phyloP scores from a whole-genome alignment of 345 rosid genomes.

The Hibiscus syriacus region DNA sequence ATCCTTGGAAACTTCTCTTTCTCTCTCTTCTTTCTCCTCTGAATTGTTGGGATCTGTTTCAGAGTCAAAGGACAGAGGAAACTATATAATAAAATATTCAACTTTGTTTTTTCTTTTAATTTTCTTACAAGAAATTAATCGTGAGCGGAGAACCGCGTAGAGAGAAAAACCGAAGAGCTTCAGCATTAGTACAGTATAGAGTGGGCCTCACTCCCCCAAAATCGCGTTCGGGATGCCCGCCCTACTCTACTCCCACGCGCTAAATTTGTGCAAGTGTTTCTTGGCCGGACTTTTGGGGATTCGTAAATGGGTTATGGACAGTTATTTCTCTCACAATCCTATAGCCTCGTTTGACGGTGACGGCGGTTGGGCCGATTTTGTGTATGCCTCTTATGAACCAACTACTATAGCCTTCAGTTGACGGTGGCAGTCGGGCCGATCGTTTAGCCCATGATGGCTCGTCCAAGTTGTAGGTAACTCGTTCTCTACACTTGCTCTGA shows the following conservation, averaged over 20 bases:
- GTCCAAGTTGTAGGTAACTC: too few relatives aligned
- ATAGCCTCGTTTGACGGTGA: too few relatives aligned
- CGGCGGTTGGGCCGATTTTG: too few relatives aligned
- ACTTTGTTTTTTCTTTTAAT: background rate
- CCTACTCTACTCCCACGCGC: slow-evolving; percentile 16
- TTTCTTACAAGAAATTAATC: too few relatives aligned
- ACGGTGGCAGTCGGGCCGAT: too few relatives aligned
- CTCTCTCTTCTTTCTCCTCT: background rate
- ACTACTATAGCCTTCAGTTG: too few relatives aligned
- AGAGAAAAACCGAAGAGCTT: background rate
- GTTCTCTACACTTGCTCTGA: too few relatives aligned
- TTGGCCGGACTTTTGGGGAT: background rate
- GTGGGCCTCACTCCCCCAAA: slow-evolving; percentile 20
- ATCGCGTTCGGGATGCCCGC: slow-evolving; percentile 37
- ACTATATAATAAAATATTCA: background rate
- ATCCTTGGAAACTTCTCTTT: background rate
- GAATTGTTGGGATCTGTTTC: slow-evolving; percentile 21
- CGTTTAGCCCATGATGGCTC: too few relatives aligned
- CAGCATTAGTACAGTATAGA: background rate
- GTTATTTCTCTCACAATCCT: too few relatives aligned
- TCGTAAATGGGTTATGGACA: too few relatives aligned
- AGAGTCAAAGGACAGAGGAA: slow-evolving; percentile 14
- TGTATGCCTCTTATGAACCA: too few relatives aligned
- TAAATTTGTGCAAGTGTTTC: background rate
- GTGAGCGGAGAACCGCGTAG: background rate